phyloP scores from a whole-genome alignment of 23 red algal species.

The Pyropia yezoensis region DNA sequence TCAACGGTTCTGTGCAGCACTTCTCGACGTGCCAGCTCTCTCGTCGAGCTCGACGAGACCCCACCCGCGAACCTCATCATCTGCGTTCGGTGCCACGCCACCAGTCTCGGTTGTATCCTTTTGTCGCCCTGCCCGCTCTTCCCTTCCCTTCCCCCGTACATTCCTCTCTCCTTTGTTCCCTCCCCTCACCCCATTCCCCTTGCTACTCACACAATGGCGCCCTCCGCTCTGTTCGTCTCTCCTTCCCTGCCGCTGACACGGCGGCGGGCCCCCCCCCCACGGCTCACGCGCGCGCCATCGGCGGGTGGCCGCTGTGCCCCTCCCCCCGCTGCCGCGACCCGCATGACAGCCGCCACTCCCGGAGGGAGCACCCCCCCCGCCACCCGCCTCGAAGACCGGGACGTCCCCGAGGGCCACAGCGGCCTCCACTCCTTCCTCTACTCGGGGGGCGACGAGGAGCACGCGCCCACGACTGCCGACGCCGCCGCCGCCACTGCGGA shows the following conservation, averaged over 20 bases:
- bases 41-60: no score
- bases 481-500: neutral
- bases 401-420: slow-evolving; percentile 24
- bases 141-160: no score
- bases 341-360: neutral
- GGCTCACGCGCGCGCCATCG: neutral
- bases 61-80: no score
- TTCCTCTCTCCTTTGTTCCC: no score
- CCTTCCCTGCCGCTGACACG: neutral
- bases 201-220: no score
- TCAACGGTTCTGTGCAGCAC: no score
- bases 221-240: neutral
- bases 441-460: slow-evolving; percentile 8
- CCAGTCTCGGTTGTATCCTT: no score
- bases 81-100: no score
- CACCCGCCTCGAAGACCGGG: slow-evolving; percentile 7
- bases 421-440: slow-evolving; percentile 20
- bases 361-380: neutral
- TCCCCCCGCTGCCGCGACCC: neutral
- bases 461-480: neutral
- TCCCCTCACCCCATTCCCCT: no score
- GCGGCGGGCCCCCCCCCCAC: neutral
- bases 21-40: no score
- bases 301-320: neutral
- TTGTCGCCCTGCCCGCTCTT: no score